These are phyloP conservation scores for Vachellia pachyceras DNA, from an alignment of 306 rosid genomes.

Conservation along the genomic window DNA sequence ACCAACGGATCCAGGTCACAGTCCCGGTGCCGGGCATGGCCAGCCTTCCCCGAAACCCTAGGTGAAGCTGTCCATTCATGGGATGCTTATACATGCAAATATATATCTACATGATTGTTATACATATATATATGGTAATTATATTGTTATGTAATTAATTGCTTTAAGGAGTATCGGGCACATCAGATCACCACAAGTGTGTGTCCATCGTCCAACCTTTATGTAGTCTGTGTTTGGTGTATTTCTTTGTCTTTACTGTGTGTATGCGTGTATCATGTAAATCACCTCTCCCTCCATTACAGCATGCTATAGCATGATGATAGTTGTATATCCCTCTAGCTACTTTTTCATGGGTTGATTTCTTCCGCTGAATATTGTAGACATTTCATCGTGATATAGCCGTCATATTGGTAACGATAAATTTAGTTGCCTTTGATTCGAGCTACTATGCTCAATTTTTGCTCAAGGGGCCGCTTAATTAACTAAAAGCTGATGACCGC, in stretches of 20 bases:
- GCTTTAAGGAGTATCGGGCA: background rate
- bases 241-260: background rate
- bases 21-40: slow-evolving; percentile 89
- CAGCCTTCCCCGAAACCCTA: slow-evolving; percentile 50
- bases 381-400: background rate
- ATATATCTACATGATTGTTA: background rate
- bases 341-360: background rate
- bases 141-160: background rate
- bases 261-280: background rate
- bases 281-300: slow-evolving; percentile 5
- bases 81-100: background rate
- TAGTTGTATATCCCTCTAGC: background rate
- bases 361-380: background rate
- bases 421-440: background rate
- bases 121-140: background rate
- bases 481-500: background rate
- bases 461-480: background rate
- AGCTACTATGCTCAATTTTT: background rate
- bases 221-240: background rate
- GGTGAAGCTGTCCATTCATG: background rate
- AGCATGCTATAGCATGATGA: background rate
- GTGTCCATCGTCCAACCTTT: background rate
- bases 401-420: background rate
- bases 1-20: slow-evolving; percentile 83
- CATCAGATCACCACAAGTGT: background rate